Evolutionary conservation across 1,139 yeast species (phyloP), one percentile per base, ranked within the genome.

Genomic region (Candida mesenterica): DNA sequence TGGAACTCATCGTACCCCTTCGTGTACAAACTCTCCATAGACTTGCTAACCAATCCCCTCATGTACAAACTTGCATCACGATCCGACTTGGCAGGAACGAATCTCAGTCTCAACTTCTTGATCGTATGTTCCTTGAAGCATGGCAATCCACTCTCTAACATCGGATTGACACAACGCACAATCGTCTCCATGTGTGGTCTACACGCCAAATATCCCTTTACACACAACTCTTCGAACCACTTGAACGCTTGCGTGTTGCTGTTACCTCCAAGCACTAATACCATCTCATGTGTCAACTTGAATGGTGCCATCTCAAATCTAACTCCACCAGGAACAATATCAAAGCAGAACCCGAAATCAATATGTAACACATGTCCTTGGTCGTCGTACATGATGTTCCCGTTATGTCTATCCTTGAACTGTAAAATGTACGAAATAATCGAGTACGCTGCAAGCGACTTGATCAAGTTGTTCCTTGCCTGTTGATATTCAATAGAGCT

Each of bases 281-380:
- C 84, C 98, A 94, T 94, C 55, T 94, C 99, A 51, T 84, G 87
- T 4, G 98, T 92, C 48, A 94, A 75, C 58, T 94, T 94, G 72
- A 94, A 94, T 12, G 98, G 98, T 1, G 96, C 96, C 13, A 89
- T 95, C 56, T 94, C 99, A 58, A 94, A 94, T 52, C 83, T 87
- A 38, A 94, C 97, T 24, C 98, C 98, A 46, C 99, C 99, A 4
- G 99, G 99, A 25, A 88, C 97, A 62, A 94, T 92, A 63, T 94
- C 98, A 60, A 94, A 94, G 53, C 97, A 90, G 71, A 94, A 92
- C 4, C 99, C 98, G 65, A 94, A 94, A 65, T 94, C 99, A 61
- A 94, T 87, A 60, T 94, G 99, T 43, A 94, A 68, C 40, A 94
- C 78, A 56, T 92, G 97, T 3, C 99, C 99, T 46, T 86, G 85